Percentiles rank a stretch among this genome's conserved stretches.
Conservation (phyloP, 768 basidiomycete genomes). For the Pleurotus cornucopiae region DNA sequence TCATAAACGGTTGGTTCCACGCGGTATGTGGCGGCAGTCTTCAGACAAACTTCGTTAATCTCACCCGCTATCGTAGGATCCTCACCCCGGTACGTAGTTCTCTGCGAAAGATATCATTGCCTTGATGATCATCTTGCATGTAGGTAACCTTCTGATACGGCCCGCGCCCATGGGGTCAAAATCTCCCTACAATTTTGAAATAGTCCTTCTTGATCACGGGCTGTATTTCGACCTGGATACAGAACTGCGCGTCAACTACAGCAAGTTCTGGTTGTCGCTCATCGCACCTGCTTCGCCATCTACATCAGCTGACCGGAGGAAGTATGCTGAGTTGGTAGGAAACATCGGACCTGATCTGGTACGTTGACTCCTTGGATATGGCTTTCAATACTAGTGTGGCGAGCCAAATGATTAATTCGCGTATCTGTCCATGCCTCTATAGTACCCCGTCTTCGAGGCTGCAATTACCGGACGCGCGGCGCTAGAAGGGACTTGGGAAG, state of each 20-base stretch:
- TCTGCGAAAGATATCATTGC: background rate
- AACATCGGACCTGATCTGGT: slow-evolving; percentile 88
- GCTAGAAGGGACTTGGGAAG: slow-evolving; percentile 58
- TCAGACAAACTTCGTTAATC: background rate
- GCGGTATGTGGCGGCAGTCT: slow-evolving; percentile 44
- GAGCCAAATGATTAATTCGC: background rate
- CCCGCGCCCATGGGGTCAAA: slow-evolving; percentile 55
- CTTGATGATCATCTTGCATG: slow-evolving; percentile 5
- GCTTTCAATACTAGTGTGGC: background rate
- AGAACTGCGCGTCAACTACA: slow-evolving; percentile 76
- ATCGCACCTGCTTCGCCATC: slow-evolving; percentile 68
- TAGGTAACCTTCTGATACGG: slow-evolving; percentile 89
- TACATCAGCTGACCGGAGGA: slow-evolving; percentile 64
- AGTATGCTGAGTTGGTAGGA: slow-evolving; percentile 88
- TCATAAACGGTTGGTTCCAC: slow-evolving; percentile 89
- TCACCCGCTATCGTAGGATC: slow-evolving; percentile 50
- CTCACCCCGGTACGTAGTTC: slow-evolving; percentile 66
- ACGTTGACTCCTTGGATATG: slow-evolving; percentile 19
- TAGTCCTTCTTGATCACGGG: slow-evolving; percentile 92
- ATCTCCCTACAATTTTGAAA: slow-evolving; percentile 94
- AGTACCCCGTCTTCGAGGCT: slow-evolving; percentile 95
- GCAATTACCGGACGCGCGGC: slow-evolving; percentile 86
- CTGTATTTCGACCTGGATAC: slow-evolving; percentile 88
- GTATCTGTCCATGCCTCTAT: slow-evolving; percentile 1
- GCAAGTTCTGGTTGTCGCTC: slow-evolving; percentile 88